phyloP scores from a whole-genome alignment of 176 grass and related monocot species.

The Musa acuminata region DNA sequence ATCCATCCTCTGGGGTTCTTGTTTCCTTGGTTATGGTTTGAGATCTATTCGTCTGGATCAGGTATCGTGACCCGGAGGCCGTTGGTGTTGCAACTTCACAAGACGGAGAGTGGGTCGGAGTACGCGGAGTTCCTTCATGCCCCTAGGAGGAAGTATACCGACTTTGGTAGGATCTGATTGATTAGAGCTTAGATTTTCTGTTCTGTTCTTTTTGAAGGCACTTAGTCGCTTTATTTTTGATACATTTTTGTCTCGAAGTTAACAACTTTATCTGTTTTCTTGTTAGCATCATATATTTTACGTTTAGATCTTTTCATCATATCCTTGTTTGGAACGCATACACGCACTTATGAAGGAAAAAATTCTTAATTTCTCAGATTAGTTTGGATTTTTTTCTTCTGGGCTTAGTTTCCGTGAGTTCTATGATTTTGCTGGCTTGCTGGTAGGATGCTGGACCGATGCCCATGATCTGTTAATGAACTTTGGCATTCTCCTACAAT shows the following conservation, averaged over 20 bases:
- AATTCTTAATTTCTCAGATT: no score
- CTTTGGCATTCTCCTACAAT: not conserved
- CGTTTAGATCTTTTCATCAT: not conserved
- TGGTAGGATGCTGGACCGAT: not conserved
- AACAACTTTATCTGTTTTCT: not conserved
- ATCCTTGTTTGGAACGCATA: not conserved
- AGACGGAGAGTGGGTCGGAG: slow-evolving; percentile 68
- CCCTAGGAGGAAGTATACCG: slow-evolving; percentile 60
- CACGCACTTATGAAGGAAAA: not conserved
- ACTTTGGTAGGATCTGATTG: slow-evolving; percentile 51
- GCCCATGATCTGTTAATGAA: not conserved
- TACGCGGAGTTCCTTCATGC: slow-evolving; percentile 92
- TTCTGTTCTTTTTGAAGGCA: not conserved
- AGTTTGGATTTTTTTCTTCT: not conserved
- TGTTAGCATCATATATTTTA: not conserved
- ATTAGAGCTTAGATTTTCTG: not conserved
- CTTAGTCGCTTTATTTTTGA: not conserved
- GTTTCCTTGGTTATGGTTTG: slow-evolving; percentile 5
- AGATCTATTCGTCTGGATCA: slow-evolving; percentile 28
- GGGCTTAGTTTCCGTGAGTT: not conserved
- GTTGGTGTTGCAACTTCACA: slow-evolving; percentile 93
- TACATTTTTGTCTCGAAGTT: not conserved
- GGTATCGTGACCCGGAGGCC: slow-evolving; percentile 97
- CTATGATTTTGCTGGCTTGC: not conserved
- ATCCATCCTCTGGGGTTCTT: slow-evolving; percentile 14